Evolutionary conservation across 495 filamentous ascomycete genomes (phyloP).

Genomic region (Daldinia vernicosa): DNA sequence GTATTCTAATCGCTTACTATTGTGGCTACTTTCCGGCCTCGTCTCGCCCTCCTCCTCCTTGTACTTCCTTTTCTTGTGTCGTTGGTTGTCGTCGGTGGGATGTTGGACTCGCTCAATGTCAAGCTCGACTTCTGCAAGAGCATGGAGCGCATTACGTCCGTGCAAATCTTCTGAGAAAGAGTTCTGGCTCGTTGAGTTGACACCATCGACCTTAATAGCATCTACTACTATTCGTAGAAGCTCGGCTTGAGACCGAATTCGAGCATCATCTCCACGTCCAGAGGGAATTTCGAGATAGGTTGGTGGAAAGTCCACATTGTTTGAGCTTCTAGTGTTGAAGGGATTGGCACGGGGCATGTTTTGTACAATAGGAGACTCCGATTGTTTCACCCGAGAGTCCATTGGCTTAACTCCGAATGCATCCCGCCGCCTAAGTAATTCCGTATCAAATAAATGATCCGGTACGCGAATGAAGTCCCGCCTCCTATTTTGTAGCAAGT

Average conservation of each 20-base stretch:
- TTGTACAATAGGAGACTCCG: neutral
- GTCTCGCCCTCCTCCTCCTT: conserved; percentile 37
- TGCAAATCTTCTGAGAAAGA: conserved; percentile 50
- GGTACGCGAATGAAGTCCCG: conserved; percentile 27
- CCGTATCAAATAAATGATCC: conserved; percentile 24
- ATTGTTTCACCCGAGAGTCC: conserved; percentile 4
- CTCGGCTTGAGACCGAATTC: conserved; percentile 40
- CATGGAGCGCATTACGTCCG: conserved; percentile 60
- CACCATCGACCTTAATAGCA: conserved; percentile 31
- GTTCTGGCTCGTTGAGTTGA: conserved; percentile 43
- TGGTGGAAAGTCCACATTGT: neutral
- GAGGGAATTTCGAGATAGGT: conserved; percentile 22
- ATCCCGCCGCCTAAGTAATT: conserved; percentile 43
- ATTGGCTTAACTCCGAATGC: conserved; percentile 51
- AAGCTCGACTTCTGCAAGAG: conserved; percentile 56
- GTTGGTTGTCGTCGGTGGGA: conserved; percentile 7
- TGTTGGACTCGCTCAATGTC: conserved; percentile 20
- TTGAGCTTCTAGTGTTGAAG: conserved; percentile 13
- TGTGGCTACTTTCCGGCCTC: neutral
- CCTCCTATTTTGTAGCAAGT: conserved; percentile 43
- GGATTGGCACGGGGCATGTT: conserved; percentile 8
- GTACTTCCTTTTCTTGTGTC: conserved; percentile 40
- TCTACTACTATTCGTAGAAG: conserved; percentile 50
- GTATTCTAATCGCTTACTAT: conserved; percentile 41
- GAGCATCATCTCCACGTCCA: conserved; percentile 17